Conservation (phyloP, 768 basidiomycete species). For the Myochromella boudieri region DNA sequence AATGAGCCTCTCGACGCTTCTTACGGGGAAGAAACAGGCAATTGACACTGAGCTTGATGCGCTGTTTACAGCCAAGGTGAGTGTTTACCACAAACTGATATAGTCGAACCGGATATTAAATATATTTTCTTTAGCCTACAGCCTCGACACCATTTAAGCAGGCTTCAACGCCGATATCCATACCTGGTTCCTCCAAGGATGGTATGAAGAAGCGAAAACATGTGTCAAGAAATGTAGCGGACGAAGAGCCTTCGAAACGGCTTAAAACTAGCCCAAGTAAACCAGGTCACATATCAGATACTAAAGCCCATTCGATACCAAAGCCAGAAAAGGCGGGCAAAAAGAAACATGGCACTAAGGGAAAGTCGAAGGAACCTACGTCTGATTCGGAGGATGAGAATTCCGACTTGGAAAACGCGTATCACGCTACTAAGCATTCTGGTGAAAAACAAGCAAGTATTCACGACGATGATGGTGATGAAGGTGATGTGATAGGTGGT, state of each 20-base stretch:
- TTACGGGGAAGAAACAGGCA: constrained; percentile 34
- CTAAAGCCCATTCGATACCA: background rate
- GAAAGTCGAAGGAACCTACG: constrained; percentile 17
- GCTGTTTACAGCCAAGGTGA: constrained; percentile 56
- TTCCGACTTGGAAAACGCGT: constrained; percentile 35
- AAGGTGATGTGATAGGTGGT: background rate
- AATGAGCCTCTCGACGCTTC: constrained; percentile 60
- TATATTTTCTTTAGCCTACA: constrained; percentile 17
- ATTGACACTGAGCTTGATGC: constrained; percentile 65
- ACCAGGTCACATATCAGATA: constrained; percentile 7
- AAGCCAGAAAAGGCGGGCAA: constrained; percentile 16
- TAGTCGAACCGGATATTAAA: background rate
- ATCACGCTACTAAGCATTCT: constrained; percentile 12
- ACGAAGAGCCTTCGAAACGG: constrained; percentile 21
- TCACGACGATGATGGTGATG: constrained; percentile 6
- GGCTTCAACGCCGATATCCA: constrained; percentile 13
- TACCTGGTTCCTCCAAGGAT: constrained; percentile 23
- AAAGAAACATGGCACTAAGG: constrained; percentile 11
- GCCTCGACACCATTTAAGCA: constrained; percentile 14
- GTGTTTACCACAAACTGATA: constrained; percentile 16
- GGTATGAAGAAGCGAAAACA: constrained; percentile 33
- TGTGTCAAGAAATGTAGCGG: constrained; percentile 16
- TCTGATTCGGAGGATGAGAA: constrained; percentile 28
- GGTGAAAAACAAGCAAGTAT: constrained; percentile 19
- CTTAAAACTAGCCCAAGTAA: constrained; percentile 21